Evolutionary conservation across 148 eudicot species (phyloP), one percentile per base, ranked within the genome.

Genomic region (Linanthus parryae): DNA sequence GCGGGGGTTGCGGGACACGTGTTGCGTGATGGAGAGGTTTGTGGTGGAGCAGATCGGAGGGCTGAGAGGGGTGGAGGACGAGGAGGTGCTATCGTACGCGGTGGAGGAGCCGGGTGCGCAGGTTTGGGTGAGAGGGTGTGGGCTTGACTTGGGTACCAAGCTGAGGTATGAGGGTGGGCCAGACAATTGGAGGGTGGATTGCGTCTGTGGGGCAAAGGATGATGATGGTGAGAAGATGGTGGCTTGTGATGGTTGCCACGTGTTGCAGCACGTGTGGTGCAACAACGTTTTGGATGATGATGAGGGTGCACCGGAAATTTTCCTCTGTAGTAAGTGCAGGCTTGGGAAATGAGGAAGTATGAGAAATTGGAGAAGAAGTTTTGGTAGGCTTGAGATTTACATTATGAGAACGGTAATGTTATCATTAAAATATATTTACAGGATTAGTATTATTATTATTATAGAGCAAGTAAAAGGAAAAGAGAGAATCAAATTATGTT

Each of bases 51-150:
- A 72, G 23, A 58, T 72, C 16, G 77, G 77, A 9, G 77, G 77
- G 13, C 42, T 72, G 42, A 67, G 34, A 25, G 61, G 35, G 12
- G 38, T 67, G 16, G 69, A 67, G 22, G 69, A 63, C 18, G 77
- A 51, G 16, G 31, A 25, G 62, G 57, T 67, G 54, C 26, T 72
- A 19, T 38, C 49, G 12, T 34, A 21, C 48, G 50, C 48, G 13
- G 34, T 72, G 30, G 73, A 58, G 58, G n/a, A n/a, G n/a, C 38
- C 41, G 1, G 69, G 69, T 35, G 54, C 54, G 29, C 54, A 54
- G 5, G 69, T 72, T 48, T 72, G 77, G 77, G 73, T 72, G n/a
- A 62, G 77, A 37, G 77, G 77, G 8, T 30, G 14, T 57, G 77
- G 69, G 41, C 45, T 72, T 48, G 73, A 72, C 53, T 58, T 72